A percentile compares a stretch with the other conserved stretches of the same genome.
phyloP scores from a whole-genome alignment of 1,284 basidiomycete species.

The Ceratobasidium sp. region DNA sequence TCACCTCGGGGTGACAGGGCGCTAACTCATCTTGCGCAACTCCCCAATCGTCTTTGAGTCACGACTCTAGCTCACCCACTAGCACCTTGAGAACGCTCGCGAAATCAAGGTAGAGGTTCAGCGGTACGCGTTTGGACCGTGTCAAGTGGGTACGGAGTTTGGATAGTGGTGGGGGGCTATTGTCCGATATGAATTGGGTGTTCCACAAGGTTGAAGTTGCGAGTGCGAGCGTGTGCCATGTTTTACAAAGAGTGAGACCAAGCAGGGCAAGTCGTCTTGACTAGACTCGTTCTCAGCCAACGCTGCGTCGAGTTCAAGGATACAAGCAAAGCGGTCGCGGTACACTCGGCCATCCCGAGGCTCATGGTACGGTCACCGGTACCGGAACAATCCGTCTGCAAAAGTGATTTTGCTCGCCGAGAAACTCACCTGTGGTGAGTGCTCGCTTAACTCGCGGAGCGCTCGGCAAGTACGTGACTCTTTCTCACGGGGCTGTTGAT shows the following conservation, averaged over 20 bases:
- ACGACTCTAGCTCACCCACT: constrained; percentile 61
- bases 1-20: constrained; percentile 83
- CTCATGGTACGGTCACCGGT: too few species aligned
- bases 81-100: constrained; percentile 9
- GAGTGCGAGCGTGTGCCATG: constrained; percentile 37
- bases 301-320: constrained; percentile 30
- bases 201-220: constrained; percentile 39
- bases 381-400: too few species aligned
- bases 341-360: too few species aligned
- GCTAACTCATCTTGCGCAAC: constrained; percentile 84
- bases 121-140: constrained; percentile 30
- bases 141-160: constrained; percentile 20
- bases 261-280: constrained; percentile 29
- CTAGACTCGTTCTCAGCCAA: constrained; percentile 39
- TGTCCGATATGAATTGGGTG: constrained; percentile 15
- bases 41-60: constrained; percentile 85
- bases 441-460: too few species aligned
- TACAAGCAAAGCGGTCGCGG: too few species aligned
- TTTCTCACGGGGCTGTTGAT: too few species aligned
- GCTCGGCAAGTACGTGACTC: too few species aligned
- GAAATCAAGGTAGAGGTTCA: constrained; percentile 41
- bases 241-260: constrained; percentile 30
- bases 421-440: too few species aligned
- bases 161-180: background rate
- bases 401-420: too few species aligned